Evolutionary conservation across 108 stramenopile genomes (phyloP), one percentile per base, ranked within the genome.

Genomic region (Pseudonitzschia pungens): DNA sequence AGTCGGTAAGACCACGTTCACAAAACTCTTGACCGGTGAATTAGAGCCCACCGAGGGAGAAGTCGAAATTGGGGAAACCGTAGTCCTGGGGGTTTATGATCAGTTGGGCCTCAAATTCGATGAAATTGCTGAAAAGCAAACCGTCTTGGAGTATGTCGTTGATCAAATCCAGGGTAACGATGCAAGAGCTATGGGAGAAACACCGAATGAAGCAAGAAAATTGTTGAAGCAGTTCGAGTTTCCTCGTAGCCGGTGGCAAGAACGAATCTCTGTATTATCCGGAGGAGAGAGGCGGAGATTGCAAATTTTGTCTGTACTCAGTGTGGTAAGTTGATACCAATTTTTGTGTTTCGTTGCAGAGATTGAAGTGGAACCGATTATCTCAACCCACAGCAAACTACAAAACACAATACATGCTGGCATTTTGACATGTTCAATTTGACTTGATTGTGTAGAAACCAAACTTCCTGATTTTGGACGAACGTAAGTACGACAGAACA

Each of bases 261-360:
- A 92, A 70, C 70, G 87, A 64, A 79, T 95, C 20, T 82, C 84
- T 0, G 76, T 89, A 71, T 74, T 95, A 18, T 88, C 87, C 24
- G 94, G 94, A 27, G 94, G 94, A 28, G 94, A 95, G 78, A 74
- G 80, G 42, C 82, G 94, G 27, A 79, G 94, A 54, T 67, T 95
- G 36, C 94, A 95, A 74, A 50, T 95, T 27, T 69, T 95, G 33
- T 78, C 84, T 24, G 93, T 94, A 2, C 69, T 94, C 10, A 88
- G 79, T 28, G 77, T 81, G 58, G 79, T 78, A 20, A 64, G 77
- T 65, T 31, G 28, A 10, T 56, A 48, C 45, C 14, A 14, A 12
- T 48, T 18, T 48, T 8, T 48, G 45, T 14, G 10, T 12, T 18
- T 48, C 1, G 2, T 48, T 48, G 10, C 9, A 48, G 45, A 12